A percentile compares a stretch with the other conserved stretches of the same genome.
phyloP scores from a whole-genome alignment of 345 rosid species.

The Moricandia moricandioides region DNA sequence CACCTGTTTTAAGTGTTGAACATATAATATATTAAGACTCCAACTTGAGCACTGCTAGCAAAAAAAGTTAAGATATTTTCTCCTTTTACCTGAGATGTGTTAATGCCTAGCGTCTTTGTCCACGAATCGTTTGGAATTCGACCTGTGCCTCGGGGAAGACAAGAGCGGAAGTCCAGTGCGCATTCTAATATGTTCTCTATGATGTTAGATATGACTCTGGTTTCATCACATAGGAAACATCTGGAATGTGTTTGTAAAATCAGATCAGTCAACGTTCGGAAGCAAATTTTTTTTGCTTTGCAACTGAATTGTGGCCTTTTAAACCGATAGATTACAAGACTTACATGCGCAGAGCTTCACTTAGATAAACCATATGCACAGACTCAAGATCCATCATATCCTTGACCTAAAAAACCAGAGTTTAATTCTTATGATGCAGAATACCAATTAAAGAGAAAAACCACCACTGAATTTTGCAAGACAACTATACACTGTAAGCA shows the following conservation, averaged over 20 bases:
- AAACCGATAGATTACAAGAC: constrained; percentile 36
- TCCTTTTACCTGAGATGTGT: constrained; percentile 60
- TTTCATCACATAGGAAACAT: constrained; percentile 81
- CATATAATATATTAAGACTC: background rate
- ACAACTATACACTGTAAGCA: background rate
- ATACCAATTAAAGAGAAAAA: background rate
- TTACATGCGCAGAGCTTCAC: constrained; percentile 73
- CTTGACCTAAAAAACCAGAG: constrained; percentile 57
- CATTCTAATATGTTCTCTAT: constrained; percentile 73
- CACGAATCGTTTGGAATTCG: constrained; percentile 35
- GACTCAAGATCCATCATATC: constrained; percentile 94
- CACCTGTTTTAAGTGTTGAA: constrained; percentile 48
- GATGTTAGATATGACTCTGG: constrained; percentile 46
- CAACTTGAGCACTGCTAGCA: background rate
- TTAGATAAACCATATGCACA: constrained; percentile 84
- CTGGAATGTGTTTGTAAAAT: background rate
- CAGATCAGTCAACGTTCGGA: background rate
- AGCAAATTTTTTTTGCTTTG: background rate
- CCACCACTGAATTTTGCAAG: background rate
- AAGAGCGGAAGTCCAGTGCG: constrained; percentile 71
- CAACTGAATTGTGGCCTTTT: background rate
- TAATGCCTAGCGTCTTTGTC: constrained; percentile 47
- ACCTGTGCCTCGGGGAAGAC: constrained; percentile 44
- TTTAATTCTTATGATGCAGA: background rate
- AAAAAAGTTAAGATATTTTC: background rate